Percentiles rank a stretch among this genome's conserved stretches.
Conservation (phyloP, 2,329 filamentous ascomycete genomes). For the Colletotrichum theobromicola region DNA sequence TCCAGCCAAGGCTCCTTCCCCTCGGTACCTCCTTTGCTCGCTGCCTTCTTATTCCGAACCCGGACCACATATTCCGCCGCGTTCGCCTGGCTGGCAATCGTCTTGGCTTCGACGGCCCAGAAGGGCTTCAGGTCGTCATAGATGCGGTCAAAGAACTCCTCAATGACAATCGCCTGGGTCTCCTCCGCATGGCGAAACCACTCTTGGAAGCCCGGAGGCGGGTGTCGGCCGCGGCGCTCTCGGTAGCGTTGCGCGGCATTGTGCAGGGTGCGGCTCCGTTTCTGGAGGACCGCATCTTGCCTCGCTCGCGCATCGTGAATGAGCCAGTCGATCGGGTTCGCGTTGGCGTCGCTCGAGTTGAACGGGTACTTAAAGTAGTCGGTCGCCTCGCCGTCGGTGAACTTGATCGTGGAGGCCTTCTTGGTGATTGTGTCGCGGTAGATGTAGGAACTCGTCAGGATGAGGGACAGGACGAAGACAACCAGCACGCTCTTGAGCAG, state of each 20-base stretch:
- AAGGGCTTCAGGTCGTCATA: conserved; percentile 67
- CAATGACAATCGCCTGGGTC: conserved; percentile 60
- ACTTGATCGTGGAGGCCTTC: conserved; percentile 11
- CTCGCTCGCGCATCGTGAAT: conserved; percentile 50
- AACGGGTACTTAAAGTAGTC: conserved; percentile 23
- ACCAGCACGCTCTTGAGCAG: conserved; percentile 11
- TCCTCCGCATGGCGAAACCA: conserved; percentile 62
- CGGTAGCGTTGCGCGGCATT: conserved; percentile 62
- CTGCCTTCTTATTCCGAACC: conserved; percentile 51
- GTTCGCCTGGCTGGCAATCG: conserved; percentile 43
- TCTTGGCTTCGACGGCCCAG: conserved; percentile 57
- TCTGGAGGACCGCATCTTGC: conserved; percentile 46
- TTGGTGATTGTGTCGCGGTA: conserved; percentile 20
- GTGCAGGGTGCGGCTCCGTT: conserved; percentile 52
- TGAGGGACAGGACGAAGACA: conserved; percentile 4
- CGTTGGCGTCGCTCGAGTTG: conserved; percentile 25
- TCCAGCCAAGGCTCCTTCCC: conserved; percentile 49
- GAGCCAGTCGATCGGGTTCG: conserved; percentile 57
- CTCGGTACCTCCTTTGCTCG: conserved; percentile 41
- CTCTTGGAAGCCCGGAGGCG: conserved; percentile 66
- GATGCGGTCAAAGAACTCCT: conserved; percentile 69
- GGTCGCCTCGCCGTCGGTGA: conserved; percentile 16
- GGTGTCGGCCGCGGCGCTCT: conserved; percentile 60
- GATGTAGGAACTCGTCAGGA: conserved; percentile 20
- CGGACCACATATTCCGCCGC: conserved; percentile 51